A percentile compares a stretch with the other conserved stretches of the same genome.
Evolutionary conservation across 768 basidiomycete genomes (phyloP).

Genomic region (Cubamyces lactineus): DNA sequence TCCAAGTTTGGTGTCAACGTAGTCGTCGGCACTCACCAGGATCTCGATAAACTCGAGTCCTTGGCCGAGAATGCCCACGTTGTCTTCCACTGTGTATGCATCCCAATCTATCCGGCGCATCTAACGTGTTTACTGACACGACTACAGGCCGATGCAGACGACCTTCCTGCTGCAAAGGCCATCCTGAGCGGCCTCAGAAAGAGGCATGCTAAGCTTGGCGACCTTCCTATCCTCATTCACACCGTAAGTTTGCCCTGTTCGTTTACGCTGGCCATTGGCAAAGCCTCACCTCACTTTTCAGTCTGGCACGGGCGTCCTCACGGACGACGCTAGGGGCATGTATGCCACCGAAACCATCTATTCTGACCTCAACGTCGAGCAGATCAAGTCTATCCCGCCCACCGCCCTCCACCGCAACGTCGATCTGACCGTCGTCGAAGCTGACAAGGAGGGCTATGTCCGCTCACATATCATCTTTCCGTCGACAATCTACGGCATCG

Average conservation of each 20-base stretch:
- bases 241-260: conserved; percentile 49
- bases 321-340: conserved; percentile 50
- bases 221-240: conserved; percentile 56
- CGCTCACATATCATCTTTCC: conserved; percentile 57
- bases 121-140: background rate
- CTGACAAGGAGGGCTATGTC: conserved; percentile 54
- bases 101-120: background rate
- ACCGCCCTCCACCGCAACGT: conserved; percentile 54
- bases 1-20: conserved; percentile 28
- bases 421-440: conserved; percentile 51
- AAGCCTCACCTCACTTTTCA: background rate
- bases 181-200: conserved; percentile 57
- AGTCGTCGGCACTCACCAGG: conserved; percentile 30
- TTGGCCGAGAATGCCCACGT: conserved; percentile 49
- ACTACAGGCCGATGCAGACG: conserved; percentile 50
- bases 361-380: conserved; percentile 49
- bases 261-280: no score
- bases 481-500: conserved; percentile 62
- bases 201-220: conserved; percentile 45
- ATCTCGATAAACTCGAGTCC: conserved; percentile 42
- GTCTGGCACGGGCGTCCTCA: conserved; percentile 43
- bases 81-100: conserved; percentile 28
- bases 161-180: conserved; percentile 47
- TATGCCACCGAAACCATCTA: conserved; percentile 46
- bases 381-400: conserved; percentile 48